Evolutionary conservation across 495 filamentous ascomycete species (phyloP).

Genomic region (Podospora anserina): DNA sequence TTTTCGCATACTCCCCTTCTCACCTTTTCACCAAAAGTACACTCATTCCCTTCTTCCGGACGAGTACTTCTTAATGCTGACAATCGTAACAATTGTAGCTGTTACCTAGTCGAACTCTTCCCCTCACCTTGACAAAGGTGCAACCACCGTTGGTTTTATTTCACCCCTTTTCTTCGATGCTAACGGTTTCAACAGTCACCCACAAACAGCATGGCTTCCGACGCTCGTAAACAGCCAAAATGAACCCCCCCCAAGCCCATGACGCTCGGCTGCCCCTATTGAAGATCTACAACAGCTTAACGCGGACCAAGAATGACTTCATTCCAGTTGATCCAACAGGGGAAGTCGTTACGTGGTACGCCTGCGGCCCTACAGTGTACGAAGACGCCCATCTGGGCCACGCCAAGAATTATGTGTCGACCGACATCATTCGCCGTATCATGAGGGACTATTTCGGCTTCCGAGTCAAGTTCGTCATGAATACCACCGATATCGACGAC

Average conservation of each 20-base stretch:
- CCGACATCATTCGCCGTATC: conserved; percentile 75
- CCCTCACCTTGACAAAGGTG: no score
- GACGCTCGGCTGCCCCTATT: conserved; percentile 34
- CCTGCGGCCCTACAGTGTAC: conserved; percentile 79
- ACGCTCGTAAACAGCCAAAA: conserved; percentile 27
- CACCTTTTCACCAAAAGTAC: no score
- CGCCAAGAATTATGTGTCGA: conserved; percentile 80
- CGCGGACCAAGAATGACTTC: conserved; percentile 63
- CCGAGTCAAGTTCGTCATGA: conserved; percentile 75
- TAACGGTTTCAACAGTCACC: not conserved
- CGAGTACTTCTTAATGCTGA: no score
- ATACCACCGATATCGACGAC: conserved; percentile 80
- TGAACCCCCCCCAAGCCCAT: conserved; percentile 27
- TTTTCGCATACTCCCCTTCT: not conserved
- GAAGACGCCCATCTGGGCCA: conserved; percentile 74
- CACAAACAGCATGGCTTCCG: conserved; percentile 23
- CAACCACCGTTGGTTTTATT: no score
- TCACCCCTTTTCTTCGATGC: no score
- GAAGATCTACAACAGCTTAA: conserved; percentile 64
- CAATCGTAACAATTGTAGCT: no score
- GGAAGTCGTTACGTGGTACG: conserved; percentile 70
- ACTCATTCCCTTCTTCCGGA: no score
- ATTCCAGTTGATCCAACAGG: conserved; percentile 58
- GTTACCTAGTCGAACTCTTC: no score
- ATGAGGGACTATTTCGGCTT: conserved; percentile 74